These are phyloP conservation scores for Podaxis carcinomalis DNA, from an alignment of 768 basidiomycete genomes.

Conservation along the genomic window DNA sequence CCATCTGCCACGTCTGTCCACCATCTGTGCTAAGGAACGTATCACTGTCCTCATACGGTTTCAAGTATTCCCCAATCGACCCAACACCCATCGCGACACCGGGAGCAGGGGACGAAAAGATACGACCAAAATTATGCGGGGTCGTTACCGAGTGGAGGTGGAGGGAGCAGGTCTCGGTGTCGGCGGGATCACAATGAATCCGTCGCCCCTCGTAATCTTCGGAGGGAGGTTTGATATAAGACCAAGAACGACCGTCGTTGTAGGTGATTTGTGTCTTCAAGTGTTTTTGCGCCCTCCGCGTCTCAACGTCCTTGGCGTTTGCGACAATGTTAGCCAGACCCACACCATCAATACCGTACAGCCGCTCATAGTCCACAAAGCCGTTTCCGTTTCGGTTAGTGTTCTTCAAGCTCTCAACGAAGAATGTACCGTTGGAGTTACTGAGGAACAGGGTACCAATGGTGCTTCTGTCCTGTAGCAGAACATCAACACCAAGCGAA, in stretches of 20 bases:
- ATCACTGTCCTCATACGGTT: slow-evolving; percentile 80
- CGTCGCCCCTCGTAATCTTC: slow-evolving; percentile 56
- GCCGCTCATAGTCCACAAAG: slow-evolving; percentile 89
- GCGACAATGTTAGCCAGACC: slow-evolving; percentile 85
- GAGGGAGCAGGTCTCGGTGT: slow-evolving; percentile 66
- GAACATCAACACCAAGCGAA: slow-evolving; percentile 92
- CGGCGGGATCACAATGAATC: slow-evolving; percentile 57
- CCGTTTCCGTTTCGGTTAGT: slow-evolving; percentile 89
- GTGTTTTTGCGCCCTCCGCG: slow-evolving; percentile 61
- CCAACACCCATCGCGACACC: slow-evolving; percentile 98
- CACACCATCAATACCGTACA: slow-evolving; percentile 85
- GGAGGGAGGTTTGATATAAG: slow-evolving; percentile 52
- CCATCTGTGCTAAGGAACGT: slow-evolving; percentile 93
- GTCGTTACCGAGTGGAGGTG: slow-evolving; percentile 92
- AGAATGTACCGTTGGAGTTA: slow-evolving; percentile 95
- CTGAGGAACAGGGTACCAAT: slow-evolving; percentile 94
- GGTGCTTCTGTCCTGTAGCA: slow-evolving; percentile 57
- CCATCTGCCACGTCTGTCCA: slow-evolving; percentile 83
- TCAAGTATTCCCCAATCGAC: slow-evolving; percentile 65
- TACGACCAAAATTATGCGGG: slow-evolving; percentile 89
- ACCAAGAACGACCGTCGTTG: slow-evolving; percentile 88
- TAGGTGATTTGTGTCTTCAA: slow-evolving; percentile 82
- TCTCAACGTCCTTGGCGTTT: slow-evolving; percentile 83
- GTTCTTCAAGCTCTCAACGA: slow-evolving; percentile 84
- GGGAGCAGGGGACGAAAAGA: slow-evolving; percentile 94